Percentiles rank a stretch among this genome's conserved stretches.
Conservation (phyloP, 2,329 filamentous ascomycete genomes). For the Graphilbum ipis-grandicollis region DNA sequence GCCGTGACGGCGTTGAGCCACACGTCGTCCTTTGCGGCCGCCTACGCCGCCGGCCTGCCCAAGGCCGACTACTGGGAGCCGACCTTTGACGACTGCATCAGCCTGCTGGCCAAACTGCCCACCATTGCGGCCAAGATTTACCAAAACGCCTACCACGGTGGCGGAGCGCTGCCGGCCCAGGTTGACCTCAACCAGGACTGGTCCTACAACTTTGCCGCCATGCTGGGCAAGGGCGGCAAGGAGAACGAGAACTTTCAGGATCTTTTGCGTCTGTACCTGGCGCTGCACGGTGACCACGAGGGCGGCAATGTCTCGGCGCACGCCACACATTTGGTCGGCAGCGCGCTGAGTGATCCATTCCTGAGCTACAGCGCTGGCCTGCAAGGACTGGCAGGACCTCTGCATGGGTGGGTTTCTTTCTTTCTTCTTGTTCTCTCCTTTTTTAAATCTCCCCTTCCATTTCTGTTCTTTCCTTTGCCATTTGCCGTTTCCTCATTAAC, state of each 20-base stretch:
- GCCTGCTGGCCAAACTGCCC: slow-evolving; percentile 85
- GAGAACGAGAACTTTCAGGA: slow-evolving; percentile 93
- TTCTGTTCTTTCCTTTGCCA: not conserved
- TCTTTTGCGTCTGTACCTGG: slow-evolving; percentile 80
- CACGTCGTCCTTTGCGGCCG: slow-evolving; percentile 82
- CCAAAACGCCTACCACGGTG: slow-evolving; percentile 70
- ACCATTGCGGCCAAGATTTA: slow-evolving; percentile 97
- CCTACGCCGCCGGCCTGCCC: slow-evolving; percentile 76
- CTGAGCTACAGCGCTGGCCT: slow-evolving; percentile 91
- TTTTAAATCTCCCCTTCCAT: not conserved
- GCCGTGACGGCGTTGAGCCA: slow-evolving; percentile 93
- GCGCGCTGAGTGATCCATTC: slow-evolving; percentile 86
- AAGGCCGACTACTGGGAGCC: slow-evolving; percentile 99
- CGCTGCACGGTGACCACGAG: slow-evolving; percentile 94
- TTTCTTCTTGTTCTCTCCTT: too few relatives aligned
- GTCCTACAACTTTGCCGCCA: slow-evolving; percentile 96
- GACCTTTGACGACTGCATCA: slow-evolving; percentile 89
- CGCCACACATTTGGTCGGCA: slow-evolving; percentile 85
- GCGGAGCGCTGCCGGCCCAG: slow-evolving; percentile 54
- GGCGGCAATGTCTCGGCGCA: slow-evolving; percentile 96
- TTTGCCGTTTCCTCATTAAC: not conserved
- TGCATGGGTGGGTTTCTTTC: slow-evolving; percentile 49
- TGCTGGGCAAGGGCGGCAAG: slow-evolving; percentile 79
- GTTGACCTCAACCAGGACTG: slow-evolving; percentile 81
- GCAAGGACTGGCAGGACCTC: slow-evolving; percentile 84